Conservation (phyloP, 2,329 filamentous ascomycete genomes). For the Cordyceps cateniannulata region DNA sequence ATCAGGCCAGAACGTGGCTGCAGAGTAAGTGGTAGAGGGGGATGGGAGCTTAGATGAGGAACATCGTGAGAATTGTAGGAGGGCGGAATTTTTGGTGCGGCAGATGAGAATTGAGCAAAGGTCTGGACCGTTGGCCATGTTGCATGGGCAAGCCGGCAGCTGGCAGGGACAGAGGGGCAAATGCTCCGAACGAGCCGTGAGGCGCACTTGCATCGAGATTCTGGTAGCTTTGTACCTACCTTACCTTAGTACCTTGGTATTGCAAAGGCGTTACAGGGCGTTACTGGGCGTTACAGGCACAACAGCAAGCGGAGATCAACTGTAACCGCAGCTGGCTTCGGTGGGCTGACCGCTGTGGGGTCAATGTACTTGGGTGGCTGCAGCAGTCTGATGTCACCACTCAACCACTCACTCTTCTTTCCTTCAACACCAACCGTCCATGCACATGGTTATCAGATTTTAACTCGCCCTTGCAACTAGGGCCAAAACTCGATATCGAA, state of each 20-base stretch:
- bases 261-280: not conserved
- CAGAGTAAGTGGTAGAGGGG: not conserved
- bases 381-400: not conserved
- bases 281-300: not conserved
- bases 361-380: not conserved
- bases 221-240: no score
- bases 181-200: constrained; percentile 6
- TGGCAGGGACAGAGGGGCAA: constrained; percentile 4
- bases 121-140: not conserved
- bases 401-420: no score
- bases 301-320: not conserved
- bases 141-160: not conserved
- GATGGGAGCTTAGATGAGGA: not conserved
- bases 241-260: no score
- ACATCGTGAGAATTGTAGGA: constrained; percentile 2
- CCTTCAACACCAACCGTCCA: no score
- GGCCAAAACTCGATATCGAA: no score
- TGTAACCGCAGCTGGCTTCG: not conserved
- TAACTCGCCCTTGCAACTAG: no score
- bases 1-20: not conserved
- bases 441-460: no score
- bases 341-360: not conserved
- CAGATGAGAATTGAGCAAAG: not conserved
- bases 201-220: constrained; percentile 6
- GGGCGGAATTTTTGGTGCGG: not conserved